Evolutionary conservation across 1,284 basidiomycete species (phyloP).

Genomic region (Cryptococcus neoformans): DNA sequence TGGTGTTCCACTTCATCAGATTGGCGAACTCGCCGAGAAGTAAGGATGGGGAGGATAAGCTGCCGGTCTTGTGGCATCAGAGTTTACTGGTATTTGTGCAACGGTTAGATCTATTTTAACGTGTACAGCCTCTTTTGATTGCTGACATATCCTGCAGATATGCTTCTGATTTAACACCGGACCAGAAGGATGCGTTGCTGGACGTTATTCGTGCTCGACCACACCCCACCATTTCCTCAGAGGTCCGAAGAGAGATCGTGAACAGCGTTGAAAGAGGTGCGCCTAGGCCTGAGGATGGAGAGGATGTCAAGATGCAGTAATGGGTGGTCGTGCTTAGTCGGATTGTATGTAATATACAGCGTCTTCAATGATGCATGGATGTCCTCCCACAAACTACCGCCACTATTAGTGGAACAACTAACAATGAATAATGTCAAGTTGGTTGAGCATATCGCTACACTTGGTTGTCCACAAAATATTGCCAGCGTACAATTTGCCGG

Average conservation of each 20-base stretch:
- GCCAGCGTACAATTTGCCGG: too few relatives aligned
- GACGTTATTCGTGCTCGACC: conserved; percentile 85
- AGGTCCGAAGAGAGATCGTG: conserved; percentile 78
- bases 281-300: conserved; percentile 42
- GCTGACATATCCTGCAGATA: conserved; percentile 59
- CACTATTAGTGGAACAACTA: neutral
- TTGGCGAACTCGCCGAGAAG: conserved; percentile 85
- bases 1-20: conserved; percentile 97
- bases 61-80: conserved; percentile 99
- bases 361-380: too few relatives aligned
- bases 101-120: conserved; percentile 56
- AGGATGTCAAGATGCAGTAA: conserved; percentile 43
- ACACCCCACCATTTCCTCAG: conserved; percentile 84
- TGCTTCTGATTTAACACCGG: conserved; percentile 91
- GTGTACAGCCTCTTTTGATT: neutral
- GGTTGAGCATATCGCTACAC: neutral
- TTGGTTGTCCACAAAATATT: too few relatives aligned
- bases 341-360: neutral
- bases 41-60: conserved; percentile 57
- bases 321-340: neutral
- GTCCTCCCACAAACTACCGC: too few relatives aligned
- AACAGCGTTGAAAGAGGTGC: conserved; percentile 54
- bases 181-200: conserved; percentile 96
- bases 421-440: neutral
- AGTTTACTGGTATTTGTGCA: conserved; percentile 92